Percentiles rank a stretch among this genome's conserved stretches.
phyloP scores from a whole-genome alignment of 345 rosid species.

The Trapa incisa region DNA sequence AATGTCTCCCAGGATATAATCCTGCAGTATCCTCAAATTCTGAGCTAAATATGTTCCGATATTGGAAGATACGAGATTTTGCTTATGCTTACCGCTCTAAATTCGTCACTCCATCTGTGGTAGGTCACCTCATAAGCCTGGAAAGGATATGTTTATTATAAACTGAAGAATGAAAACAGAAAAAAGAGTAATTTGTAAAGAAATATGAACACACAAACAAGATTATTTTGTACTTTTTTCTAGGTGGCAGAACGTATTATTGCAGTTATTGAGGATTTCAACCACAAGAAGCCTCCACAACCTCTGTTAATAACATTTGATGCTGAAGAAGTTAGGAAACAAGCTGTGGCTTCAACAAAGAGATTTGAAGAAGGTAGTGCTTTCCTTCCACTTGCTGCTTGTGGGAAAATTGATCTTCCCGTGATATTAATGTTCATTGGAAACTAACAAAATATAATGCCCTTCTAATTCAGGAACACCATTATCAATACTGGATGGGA shows the following conservation, averaged over 20 bases:
- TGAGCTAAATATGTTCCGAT: conserved; percentile 31
- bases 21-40: conserved; percentile 32
- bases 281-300: conserved; percentile 41
- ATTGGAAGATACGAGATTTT: conserved; percentile 87
- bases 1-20: conserved; percentile 56
- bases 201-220: too few species aligned
- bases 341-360: conserved; percentile 70
- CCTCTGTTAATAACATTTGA: conserved; percentile 54
- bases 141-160: conserved; percentile 18
- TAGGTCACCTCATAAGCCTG: too few species aligned
- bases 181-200: too few species aligned
- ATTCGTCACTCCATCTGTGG: conserved; percentile 43
- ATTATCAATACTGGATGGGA: conserved; percentile 68
- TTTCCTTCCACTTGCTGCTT: too few species aligned
- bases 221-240: not conserved
- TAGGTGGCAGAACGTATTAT: conserved; percentile 62
- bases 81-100: conserved; percentile 68
- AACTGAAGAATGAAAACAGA: conserved; percentile 8
- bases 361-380: conserved; percentile 65
- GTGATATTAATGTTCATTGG: too few species aligned
- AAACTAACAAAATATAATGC: not conserved
- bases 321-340: conserved; percentile 48
- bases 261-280: conserved; percentile 40
- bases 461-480: conserved; percentile 48
- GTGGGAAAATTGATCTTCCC: too few species aligned